Evolutionary conservation across 805 yeast species (phyloP).

Genomic region (Starmerella floris): DNA sequence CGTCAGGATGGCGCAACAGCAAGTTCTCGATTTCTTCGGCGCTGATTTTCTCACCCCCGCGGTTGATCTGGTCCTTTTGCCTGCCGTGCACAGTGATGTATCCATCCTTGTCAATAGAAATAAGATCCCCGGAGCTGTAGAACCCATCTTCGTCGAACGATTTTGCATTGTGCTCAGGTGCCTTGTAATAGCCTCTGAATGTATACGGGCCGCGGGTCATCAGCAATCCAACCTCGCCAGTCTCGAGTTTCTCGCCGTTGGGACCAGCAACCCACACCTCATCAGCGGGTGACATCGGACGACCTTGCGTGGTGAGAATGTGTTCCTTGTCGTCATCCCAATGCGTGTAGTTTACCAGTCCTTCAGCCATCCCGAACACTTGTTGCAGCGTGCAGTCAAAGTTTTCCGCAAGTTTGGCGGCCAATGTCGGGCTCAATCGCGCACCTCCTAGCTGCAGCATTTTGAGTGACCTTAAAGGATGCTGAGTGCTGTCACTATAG

Average conservation of each 20-base stretch:
- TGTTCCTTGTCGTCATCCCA: conserved; percentile 7
- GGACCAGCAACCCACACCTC: conserved; percentile 14
- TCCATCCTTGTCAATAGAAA: conserved; percentile 9
- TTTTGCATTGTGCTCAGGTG: conserved; percentile 13
- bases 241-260: conserved; percentile 5
- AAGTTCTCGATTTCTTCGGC: conserved; percentile 15
- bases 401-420: conserved; percentile 6
- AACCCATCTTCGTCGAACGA: conserved; percentile 12
- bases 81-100: conserved; percentile 15
- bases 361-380: conserved; percentile 18
- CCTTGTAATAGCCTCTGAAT: conserved; percentile 15
- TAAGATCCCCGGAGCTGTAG: conserved; percentile 15
- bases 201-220: conserved; percentile 17
- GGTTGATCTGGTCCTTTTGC: conserved; percentile 16
- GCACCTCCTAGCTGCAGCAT: conserved; percentile 15
- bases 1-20: conserved; percentile 12
- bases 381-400: conserved; percentile 12
- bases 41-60: conserved; percentile 15
- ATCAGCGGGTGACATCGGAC: conserved; percentile 13
- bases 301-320: conserved; percentile 12
- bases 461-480: conserved; percentile 4
- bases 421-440: conserved; percentile 13
- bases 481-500: too few relatives aligned
- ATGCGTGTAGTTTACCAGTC: conserved; percentile 14
- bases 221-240: conserved; percentile 11